Conservation (phyloP, 169 alveolate genomes). For the Plasmodium fragile region DNA sequence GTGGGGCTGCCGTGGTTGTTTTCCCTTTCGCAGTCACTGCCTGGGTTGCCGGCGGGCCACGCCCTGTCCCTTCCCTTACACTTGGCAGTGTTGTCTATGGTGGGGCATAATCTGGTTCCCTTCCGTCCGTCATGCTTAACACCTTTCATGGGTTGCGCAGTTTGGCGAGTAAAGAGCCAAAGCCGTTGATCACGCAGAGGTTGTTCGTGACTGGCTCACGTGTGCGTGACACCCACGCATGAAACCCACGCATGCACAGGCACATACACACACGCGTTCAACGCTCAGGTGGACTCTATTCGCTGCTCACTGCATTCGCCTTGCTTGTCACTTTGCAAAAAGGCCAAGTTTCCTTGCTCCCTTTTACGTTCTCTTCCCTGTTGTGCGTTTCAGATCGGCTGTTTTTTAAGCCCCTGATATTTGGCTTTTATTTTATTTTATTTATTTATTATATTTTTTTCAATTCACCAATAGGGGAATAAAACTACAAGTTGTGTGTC, state of each 20-base stretch:
- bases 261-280: neutral
- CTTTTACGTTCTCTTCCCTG: constrained; percentile 3
- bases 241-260: neutral
- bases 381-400: neutral
- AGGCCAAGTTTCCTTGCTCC: neutral
- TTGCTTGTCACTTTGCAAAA: neutral
- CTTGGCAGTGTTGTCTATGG: neutral
- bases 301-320: neutral
- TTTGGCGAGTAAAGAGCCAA: neutral
- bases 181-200: neutral
- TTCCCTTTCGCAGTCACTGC: constrained; percentile 10
- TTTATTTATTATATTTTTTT: neutral
- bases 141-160: neutral
- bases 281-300: neutral
- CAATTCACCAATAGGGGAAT: neutral
- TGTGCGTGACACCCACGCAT: neutral
- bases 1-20: neutral
- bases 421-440: constrained; percentile 3
- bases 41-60: neutral
- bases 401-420: neutral
- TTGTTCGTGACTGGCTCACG: neutral
- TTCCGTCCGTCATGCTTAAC: neutral
- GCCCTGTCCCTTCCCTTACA: neutral
- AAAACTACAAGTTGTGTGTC: neutral
- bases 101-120: constrained; percentile 7